These are phyloP conservation scores for Ephemerocybe angulata DNA, from an alignment of 768 basidiomycete genomes.

Conservation along the genomic window DNA sequence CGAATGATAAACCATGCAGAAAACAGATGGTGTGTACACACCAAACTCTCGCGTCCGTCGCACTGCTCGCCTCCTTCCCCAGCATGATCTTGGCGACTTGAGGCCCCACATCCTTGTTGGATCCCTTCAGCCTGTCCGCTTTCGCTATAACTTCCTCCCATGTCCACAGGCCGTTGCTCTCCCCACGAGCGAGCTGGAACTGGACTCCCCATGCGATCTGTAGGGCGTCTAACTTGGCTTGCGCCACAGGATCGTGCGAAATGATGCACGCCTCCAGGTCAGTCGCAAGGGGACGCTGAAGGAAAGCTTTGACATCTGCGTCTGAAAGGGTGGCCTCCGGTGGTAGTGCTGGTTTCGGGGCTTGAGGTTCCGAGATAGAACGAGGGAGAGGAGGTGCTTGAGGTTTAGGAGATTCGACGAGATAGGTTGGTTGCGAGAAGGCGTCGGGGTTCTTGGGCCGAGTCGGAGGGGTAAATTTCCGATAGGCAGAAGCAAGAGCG, in stretches of 20 bases:
- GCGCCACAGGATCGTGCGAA: constrained; percentile 31
- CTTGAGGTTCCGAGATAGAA: background rate
- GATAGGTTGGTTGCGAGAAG: no score
- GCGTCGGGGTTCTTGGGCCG: no score
- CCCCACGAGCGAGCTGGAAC: constrained; percentile 44
- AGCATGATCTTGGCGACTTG: constrained; percentile 33
- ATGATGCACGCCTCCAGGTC: constrained; percentile 29
- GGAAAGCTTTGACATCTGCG: background rate
- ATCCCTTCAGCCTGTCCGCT: constrained; percentile 25
- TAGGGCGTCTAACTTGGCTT: constrained; percentile 32
- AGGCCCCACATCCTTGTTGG: constrained; percentile 27
- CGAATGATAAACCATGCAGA: background rate
- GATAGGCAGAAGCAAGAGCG: no score
- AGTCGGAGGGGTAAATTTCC: no score
- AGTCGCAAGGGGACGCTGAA: constrained; percentile 19
- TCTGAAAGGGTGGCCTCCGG: background rate
- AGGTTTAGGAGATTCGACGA: no score
- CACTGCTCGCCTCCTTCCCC: constrained; percentile 9
- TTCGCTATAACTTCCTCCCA: constrained; percentile 36
- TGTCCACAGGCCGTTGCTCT: constrained; percentile 34
- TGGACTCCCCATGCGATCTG: constrained; percentile 45
- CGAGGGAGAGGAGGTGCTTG: background rate
- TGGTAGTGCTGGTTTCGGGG: background rate
- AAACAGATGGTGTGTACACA: constrained; percentile 17
- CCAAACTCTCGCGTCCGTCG: constrained; percentile 31